phyloP scores from a whole-genome alignment of 2,329 filamentous ascomycete genomes.

The Apiospora koreana region DNA sequence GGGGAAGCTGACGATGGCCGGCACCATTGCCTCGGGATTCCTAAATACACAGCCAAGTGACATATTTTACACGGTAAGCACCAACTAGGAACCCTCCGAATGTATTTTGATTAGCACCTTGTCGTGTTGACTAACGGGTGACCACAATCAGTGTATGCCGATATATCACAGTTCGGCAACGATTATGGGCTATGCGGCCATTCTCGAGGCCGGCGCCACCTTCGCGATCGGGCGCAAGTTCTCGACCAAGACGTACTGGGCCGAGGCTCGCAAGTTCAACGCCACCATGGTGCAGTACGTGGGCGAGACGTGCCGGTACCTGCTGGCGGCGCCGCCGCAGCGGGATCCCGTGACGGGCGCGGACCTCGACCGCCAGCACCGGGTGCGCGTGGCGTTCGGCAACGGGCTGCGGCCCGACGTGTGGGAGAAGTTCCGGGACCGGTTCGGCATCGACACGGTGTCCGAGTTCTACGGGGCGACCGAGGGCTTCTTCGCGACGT shows the following conservation, averaged over 20 bases:
- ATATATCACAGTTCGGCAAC: constrained; percentile 83
- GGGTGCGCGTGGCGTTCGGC: constrained; percentile 74
- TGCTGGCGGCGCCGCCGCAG: constrained; percentile 67
- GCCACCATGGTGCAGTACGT: constrained; percentile 86
- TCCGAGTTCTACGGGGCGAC: constrained; percentile 83
- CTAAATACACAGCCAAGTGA: constrained; percentile 63
- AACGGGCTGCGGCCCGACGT: constrained; percentile 86
- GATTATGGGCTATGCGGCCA: constrained; percentile 66
- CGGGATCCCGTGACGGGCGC: constrained; percentile 64
- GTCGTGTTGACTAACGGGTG: constrained; percentile 8
- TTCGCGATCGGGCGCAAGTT: constrained; percentile 76
- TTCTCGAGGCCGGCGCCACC: constrained; percentile 62
- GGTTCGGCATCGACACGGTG: constrained; percentile 73
- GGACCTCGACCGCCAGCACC: constrained; percentile 71
- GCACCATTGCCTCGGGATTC: constrained; percentile 54
- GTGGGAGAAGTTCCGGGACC: constrained; percentile 80
- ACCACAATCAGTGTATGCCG: constrained; percentile 69
- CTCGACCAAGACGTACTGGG: constrained; percentile 76
- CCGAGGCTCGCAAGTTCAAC: constrained; percentile 67
- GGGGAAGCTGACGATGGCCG: constrained; percentile 61
- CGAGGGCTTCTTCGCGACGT: constrained; percentile 68
- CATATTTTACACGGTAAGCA: constrained; percentile 70
- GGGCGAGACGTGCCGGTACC: constrained; percentile 82
- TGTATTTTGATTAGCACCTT: background rate
- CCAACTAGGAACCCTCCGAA: background rate